These are phyloP conservation scores for Colletotrichum sp. DNA, from an alignment of 2,329 filamentous ascomycete species.

Conservation along the genomic window DNA sequence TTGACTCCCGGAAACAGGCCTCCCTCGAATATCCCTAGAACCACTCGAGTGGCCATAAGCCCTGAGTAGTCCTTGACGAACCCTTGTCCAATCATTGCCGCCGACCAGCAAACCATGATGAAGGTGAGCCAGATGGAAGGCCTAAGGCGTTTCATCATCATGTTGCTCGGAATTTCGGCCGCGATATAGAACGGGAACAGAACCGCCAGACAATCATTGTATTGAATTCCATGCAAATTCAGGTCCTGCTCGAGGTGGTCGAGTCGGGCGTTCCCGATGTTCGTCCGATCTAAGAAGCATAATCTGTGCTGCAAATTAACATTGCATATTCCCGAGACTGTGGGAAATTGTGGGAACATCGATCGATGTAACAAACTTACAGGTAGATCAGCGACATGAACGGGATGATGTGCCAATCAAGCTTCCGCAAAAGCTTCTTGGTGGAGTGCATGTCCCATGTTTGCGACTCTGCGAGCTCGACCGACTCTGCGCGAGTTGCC, in stretches of 20 bases:
- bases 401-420: slow-evolving; percentile 57
- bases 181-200: slow-evolving; percentile 26
- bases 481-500: not conserved
- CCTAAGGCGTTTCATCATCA: slow-evolving; percentile 25
- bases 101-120: slow-evolving; percentile 27
- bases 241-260: slow-evolving; percentile 21
- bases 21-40: slow-evolving; percentile 34
- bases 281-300: slow-evolving; percentile 22
- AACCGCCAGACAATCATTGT: slow-evolving; percentile 26
- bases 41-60: slow-evolving; percentile 24
- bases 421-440: slow-evolving; percentile 50
- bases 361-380: slow-evolving; percentile 25
- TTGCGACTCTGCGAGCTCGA: slow-evolving; percentile 8
- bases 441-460: slow-evolving; percentile 28
- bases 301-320: slow-evolving; percentile 37
- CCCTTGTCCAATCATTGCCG: slow-evolving; percentile 24
- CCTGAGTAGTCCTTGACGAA: slow-evolving; percentile 26
- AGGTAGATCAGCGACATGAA: slow-evolving; percentile 60
- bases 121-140: slow-evolving; percentile 24
- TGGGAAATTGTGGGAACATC: not conserved
- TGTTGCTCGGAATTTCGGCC: slow-evolving; percentile 28
- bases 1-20: slow-evolving; percentile 52
- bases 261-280: slow-evolving; percentile 21
- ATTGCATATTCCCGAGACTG: slow-evolving; percentile 32
- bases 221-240: slow-evolving; percentile 2